Conservation (phyloP, 805 yeast species). For the Candida boidinii region DNA sequence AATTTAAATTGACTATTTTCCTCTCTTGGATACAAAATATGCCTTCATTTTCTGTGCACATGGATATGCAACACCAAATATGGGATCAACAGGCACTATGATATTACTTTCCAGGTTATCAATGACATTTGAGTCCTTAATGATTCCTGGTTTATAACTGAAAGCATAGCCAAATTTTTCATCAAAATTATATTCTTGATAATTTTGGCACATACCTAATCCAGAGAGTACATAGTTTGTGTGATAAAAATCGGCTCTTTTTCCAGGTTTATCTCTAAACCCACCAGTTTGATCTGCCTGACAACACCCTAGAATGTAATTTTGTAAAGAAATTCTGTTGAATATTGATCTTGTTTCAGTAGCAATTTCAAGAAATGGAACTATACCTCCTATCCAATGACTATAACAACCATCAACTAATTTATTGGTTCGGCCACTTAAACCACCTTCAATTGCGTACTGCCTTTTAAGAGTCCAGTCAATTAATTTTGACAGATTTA, state of each 20-base stretch:
- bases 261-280: constrained; percentile 84
- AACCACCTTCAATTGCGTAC: constrained; percentile 69
- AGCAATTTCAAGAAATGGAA: constrained; percentile 54
- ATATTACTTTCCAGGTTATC: constrained; percentile 11
- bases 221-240: constrained; percentile 83
- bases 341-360: constrained; percentile 25
- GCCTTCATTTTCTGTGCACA: not conserved
- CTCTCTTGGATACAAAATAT: too few species aligned
- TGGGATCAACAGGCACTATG: constrained; percentile 38
- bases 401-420: constrained; percentile 94
- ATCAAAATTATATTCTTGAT: constrained; percentile 18
- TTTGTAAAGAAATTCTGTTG: constrained; percentile 48
- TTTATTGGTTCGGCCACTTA: constrained; percentile 85
- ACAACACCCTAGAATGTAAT: constrained; percentile 68
- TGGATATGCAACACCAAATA: constrained; percentile 46
- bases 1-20: too few species aligned
- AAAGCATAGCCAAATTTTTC: constrained; percentile 15
- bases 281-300: constrained; percentile 56
- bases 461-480: constrained; percentile 73
- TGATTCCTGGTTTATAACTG: constrained; percentile 17
- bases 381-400: constrained; percentile 87
- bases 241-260: constrained; percentile 77
- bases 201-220: constrained; percentile 48
- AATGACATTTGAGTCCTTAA: constrained; percentile 10
- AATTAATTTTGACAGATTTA: constrained; percentile 40